phyloP scores from a whole-genome alignment of 345 rosid species.

The Kandelia obovata region DNA sequence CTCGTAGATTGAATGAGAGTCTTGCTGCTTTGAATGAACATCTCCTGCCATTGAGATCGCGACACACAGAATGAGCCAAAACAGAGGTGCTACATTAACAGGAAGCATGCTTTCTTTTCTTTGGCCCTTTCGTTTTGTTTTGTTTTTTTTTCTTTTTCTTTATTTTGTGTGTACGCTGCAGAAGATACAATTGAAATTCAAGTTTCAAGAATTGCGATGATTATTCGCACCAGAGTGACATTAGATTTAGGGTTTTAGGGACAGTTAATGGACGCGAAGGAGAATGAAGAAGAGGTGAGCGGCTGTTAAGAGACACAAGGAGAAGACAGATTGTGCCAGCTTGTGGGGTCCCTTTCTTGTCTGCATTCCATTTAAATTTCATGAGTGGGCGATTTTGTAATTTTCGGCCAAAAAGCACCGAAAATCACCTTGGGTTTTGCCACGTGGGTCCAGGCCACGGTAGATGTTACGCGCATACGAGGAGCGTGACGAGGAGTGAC shows the following conservation, averaged over 20 bases:
- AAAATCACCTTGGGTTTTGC: background rate
- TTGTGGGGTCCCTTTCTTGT: constrained; percentile 11
- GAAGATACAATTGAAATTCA: constrained; percentile 10
- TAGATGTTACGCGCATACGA: background rate
- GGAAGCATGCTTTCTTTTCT: constrained; percentile 18
- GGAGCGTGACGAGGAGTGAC: background rate
- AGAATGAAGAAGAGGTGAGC: background rate
- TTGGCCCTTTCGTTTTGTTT: no score
- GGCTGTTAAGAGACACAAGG: constrained; percentile 4
- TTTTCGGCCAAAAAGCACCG: background rate
- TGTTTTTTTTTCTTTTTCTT: background rate
- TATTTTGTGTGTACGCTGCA: background rate
- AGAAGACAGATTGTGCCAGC: constrained; percentile 56
- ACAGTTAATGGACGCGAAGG: background rate
- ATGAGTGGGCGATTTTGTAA: background rate
- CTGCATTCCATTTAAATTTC: background rate
- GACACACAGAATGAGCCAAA: constrained; percentile 25
- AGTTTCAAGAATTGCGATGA: background rate
- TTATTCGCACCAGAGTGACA: background rate
- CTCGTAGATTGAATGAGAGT: constrained; percentile 47
- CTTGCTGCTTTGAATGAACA: constrained; percentile 5
- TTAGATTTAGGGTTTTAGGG: constrained; percentile 47
- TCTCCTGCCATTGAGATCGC: constrained; percentile 20
- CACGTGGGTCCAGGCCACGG: background rate
- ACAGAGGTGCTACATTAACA: constrained; percentile 11